Evolutionary conservation across 371 early-diverging fungal genomes (phyloP), one percentile per base, ranked within the genome.

Genomic region (Dichotomocladium elegans): DNA sequence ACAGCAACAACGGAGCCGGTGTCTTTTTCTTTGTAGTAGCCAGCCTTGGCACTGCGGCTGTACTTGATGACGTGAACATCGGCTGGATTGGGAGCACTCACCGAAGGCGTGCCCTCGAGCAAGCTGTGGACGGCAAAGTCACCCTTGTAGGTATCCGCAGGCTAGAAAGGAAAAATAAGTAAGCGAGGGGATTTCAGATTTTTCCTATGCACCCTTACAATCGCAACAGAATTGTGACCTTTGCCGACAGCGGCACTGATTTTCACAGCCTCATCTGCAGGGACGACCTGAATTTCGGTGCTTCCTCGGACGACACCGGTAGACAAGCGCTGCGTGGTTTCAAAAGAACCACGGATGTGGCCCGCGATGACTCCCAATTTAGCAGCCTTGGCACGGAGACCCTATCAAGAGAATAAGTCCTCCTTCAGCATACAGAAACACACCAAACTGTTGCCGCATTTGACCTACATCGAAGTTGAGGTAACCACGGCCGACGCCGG

Each of bases 21-120:
- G 11, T 56, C 41, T n/a, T 55, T 35, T 26, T 27, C n/a, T 53
- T 56, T 61, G 48, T 57, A 61, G 41, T 61, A 61, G 26, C 62
- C 62, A 25, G 48, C 43, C 40, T 61, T 61, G 41, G 47, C 41
- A 28, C 57, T 47, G 4, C 37, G 57, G 41, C 55, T 52, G 46
- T 56, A 48, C 48, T 56, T 61, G 29, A 37, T 44, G 34, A 61
- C 41, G 41, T 61, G 62, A 33, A 61, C 14, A 29, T 61, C 62
- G 10, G 51, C 52, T 6, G 62, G 62, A 2, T 61, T 27, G 17
- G 62, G 57, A 6, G 62, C 62, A n/a, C 30, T 4, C 4, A 61
- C 50, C 14, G 26, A 31, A 26, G 57, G 57, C 4, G 14, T 29
- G 12, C 53, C 62, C n/a, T 35, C 34, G 22, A 53, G 27, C 3